These are phyloP conservation scores for Xylaria bambusicola DNA, from an alignment of 495 filamentous ascomycete species.

Conservation along the genomic window DNA sequence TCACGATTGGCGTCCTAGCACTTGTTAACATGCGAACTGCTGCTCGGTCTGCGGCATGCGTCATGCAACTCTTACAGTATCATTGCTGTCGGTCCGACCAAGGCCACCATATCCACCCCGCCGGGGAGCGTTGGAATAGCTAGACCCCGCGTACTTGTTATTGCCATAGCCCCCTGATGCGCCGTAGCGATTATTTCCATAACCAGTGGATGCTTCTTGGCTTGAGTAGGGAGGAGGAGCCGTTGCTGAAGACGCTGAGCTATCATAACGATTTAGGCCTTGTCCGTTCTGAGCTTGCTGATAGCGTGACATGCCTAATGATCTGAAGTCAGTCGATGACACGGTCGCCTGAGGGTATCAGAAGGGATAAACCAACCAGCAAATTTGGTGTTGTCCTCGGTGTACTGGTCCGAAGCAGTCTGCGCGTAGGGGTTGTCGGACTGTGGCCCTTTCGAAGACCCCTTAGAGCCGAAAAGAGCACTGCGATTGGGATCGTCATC, in stretches of 20 bases:
- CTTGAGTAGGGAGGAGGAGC: conserved; percentile 25
- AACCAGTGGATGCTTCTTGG: conserved; percentile 40
- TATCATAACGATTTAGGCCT: conserved; percentile 23
- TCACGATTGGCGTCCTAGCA: conserved; percentile 56
- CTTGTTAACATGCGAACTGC: conserved; percentile 23
- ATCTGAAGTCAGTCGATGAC: not conserved
- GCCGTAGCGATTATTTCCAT: conserved; percentile 62
- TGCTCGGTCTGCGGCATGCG: not conserved
- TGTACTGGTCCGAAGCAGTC: conserved; percentile 62
- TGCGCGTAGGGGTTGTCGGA: conserved; percentile 73
- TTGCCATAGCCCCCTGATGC: conserved; percentile 64
- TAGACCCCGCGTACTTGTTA: conserved; percentile 58
- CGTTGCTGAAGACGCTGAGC: conserved; percentile 22
- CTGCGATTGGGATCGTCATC: conserved; percentile 60
- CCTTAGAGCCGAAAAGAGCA: conserved; percentile 66
- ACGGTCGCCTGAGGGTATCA: not conserved
- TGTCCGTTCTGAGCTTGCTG: conserved; percentile 35
- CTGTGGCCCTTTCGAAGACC: conserved; percentile 55
- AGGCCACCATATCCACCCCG: conserved; percentile 75
- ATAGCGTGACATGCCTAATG: conserved; percentile 34
- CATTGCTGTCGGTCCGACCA: conserved; percentile 56
- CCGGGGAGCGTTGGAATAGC: conserved; percentile 43
- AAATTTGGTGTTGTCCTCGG: conserved; percentile 51
- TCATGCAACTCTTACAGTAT: conserved; percentile 34
- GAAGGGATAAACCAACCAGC: conserved; percentile 25